Base-by-base conservation (phyloP, 306 rosid species). In the Potentilla sterilis region DNA sequence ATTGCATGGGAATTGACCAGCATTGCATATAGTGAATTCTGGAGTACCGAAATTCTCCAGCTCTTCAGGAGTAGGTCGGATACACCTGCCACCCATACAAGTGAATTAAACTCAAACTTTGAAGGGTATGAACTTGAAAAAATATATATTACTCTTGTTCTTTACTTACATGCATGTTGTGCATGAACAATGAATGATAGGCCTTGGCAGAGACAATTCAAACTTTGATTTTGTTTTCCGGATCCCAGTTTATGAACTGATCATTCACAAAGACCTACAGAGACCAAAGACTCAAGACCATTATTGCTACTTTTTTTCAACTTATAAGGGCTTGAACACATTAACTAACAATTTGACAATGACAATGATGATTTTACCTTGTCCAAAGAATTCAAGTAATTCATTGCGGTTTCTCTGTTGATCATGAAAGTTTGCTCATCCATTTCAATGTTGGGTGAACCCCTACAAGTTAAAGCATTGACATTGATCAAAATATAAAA, bases 391-490 rank as follows among this genome's bases (percentile, higher is more conserved):
- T 93, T 91, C 87, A 93, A 85, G 87, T 93, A 93, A 76, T 93
- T 96, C 0, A 89, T 96, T 0, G 98, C 97, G 76, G 96, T 86
- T 72, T 93, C 98, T 70, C 97, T 91, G 77, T 93, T 93, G 44
- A 88, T 84, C 89, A 89, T 37, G 83, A 91, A 93, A 14, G 86
- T 82, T 4, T 93, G 85, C 85, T 85, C 96, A 42, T 91, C 96
- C 98, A 93, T 93, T 85, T 93, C 98, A 44, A 93, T 89, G 79
- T 93, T 93, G 3, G 98, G 96, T 70, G 98, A 93, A 44, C 98
- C 98, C 86, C 98, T 93, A 66, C 15, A 22, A 1, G 40, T 22
- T 49, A 9, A 16, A 69, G 10, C 2, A 58, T 38, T 24, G 42
- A 32, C 9, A 28, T 6, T 18, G 7, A 63, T 63, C 44, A 63